phyloP scores from a whole-genome alignment of 2,329 filamentous ascomycete species.

The Xylaria sp. region DNA sequence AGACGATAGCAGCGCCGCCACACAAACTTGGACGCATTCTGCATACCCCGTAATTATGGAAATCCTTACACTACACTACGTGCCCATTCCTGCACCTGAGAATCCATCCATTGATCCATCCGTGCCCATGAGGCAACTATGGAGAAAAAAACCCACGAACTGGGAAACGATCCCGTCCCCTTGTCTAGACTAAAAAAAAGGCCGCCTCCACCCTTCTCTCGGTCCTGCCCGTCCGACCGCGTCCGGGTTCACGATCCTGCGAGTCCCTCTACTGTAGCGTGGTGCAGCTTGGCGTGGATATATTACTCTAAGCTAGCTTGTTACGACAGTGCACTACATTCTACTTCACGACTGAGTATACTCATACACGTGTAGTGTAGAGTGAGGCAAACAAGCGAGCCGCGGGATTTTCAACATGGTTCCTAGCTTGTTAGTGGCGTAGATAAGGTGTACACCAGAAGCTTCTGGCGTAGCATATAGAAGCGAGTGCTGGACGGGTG shows the following conservation, averaged over 20 bases:
- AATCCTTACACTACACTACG: not conserved
- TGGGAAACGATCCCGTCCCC: slow-evolving; percentile 5
- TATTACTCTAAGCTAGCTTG: not conserved
- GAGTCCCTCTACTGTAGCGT: not conserved
- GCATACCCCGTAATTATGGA: slow-evolving; percentile 13
- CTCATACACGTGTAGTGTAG: not conserved
- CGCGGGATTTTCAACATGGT: not conserved
- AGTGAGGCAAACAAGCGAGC: not conserved
- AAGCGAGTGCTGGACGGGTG: not conserved
- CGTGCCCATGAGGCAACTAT: not conserved
- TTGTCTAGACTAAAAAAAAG: slow-evolving; percentile 11
- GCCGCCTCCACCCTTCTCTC: slow-evolving; percentile 8
- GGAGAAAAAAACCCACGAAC: not conserved
- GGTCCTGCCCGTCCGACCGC: slow-evolving; percentile 10
- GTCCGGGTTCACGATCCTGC: slow-evolving; percentile 28
- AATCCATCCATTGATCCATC: not conserved
- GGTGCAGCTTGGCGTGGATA: not conserved
- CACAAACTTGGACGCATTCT: not conserved
- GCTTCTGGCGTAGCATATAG: not conserved
- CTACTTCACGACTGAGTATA: not conserved
- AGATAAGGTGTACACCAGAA: not conserved
- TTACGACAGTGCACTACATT: not conserved
- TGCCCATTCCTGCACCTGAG: not conserved
- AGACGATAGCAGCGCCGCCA: not conserved
- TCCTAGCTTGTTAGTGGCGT: not conserved